phyloP scores from a whole-genome alignment of 225 moss, liverwort and hornwort genomes.

The Pseudoscleropodium purum region DNA sequence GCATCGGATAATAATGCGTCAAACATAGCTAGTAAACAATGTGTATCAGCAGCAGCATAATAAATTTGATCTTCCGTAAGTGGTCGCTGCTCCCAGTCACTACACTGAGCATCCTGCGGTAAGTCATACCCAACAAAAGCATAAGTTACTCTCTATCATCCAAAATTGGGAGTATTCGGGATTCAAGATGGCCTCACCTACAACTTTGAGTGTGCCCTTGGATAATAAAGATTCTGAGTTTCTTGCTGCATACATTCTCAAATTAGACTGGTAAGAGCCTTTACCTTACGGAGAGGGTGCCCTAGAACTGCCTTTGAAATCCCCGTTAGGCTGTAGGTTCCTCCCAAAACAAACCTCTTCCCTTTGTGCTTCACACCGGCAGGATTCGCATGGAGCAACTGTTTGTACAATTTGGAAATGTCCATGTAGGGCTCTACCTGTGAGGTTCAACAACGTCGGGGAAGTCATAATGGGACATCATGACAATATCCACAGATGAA shows the following conservation, averaged over 20 bases:
- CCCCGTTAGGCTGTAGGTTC: slow-evolving; percentile 57
- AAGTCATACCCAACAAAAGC: slow-evolving; percentile 7
- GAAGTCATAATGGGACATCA: not conserved
- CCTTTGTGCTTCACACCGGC: slow-evolving; percentile 35
- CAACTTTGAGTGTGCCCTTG: not conserved
- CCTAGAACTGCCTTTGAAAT: slow-evolving; percentile 74
- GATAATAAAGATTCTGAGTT: not conserved
- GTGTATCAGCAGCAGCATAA: slow-evolving; percentile 94
- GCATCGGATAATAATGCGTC: slow-evolving; percentile 60
- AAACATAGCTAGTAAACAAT: slow-evolving; percentile 79
- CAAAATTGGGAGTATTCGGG: not conserved
- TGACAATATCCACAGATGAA: not conserved
- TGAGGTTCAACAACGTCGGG: not conserved
- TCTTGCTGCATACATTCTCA: slow-evolving; percentile 4
- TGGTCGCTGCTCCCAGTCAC: slow-evolving; percentile 97
- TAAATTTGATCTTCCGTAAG: slow-evolving; percentile 61
- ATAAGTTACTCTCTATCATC: not conserved
- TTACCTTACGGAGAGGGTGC: slow-evolving; percentile 71
- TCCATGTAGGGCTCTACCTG: slow-evolving; percentile 98
- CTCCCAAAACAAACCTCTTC: slow-evolving; percentile 48
- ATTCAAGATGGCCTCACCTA: not conserved
- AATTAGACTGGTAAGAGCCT: not conserved
- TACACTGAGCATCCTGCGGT: slow-evolving; percentile 91
- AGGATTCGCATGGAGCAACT: slow-evolving; percentile 24
- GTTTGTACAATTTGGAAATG: slow-evolving; percentile 65